Conservation (phyloP, 2,329 filamentous ascomycete genomes). For the Colletotrichum agaves region DNA sequence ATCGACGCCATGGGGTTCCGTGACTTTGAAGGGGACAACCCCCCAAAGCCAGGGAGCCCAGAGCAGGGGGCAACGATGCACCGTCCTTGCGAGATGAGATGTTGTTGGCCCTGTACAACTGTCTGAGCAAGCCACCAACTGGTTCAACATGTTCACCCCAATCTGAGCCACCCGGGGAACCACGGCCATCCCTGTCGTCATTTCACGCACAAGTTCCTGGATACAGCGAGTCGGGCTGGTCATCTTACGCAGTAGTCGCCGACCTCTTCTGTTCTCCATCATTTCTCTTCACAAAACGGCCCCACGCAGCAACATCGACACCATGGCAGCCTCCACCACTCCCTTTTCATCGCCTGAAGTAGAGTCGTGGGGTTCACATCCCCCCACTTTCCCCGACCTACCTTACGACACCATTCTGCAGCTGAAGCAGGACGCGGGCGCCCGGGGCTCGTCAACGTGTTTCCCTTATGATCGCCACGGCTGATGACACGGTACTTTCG, state of each 20-base stretch:
- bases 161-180: background rate
- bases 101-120: background rate
- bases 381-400: constrained; percentile 16
- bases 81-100: background rate
- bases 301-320: background rate
- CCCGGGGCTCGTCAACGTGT: background rate
- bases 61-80: background rate
- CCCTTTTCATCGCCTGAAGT: background rate
- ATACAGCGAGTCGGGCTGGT: background rate
- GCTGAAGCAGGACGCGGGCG: background rate
- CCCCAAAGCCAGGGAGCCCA: background rate
- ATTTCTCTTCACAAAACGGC: constrained; percentile 8
- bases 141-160: background rate
- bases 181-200: constrained; percentile 4
- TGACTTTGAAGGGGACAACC: background rate
- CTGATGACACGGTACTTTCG: background rate
- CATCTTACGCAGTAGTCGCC: constrained; percentile 7
- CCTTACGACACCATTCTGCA: constrained; percentile 9
- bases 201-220: background rate
- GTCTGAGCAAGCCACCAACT: constrained; percentile 7
- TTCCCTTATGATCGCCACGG: background rate
- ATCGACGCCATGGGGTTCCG: constrained; percentile 11
- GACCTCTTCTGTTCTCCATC: constrained; percentile 2
- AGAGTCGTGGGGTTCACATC: background rate
- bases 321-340: background rate